Conservation (phyloP, 2,329 filamentous ascomycete species). For the Scorias spongiosa region DNA sequence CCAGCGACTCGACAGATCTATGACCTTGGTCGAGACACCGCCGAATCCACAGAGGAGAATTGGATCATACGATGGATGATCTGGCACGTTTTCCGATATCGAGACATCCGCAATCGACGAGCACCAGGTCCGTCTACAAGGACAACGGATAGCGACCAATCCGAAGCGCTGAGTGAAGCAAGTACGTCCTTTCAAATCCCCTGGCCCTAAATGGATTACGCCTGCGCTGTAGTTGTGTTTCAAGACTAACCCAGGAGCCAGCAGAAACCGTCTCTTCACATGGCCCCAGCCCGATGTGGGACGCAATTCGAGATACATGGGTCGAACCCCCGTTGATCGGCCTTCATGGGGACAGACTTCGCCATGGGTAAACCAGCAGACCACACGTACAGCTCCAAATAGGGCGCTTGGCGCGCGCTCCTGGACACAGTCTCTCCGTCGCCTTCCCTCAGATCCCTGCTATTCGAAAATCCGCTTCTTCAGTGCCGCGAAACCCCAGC, state of each 20-base stretch:
- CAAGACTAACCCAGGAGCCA: neutral
- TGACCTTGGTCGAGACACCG: slow-evolving; percentile 25
- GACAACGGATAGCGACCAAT: too few species aligned
- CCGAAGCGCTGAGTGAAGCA: too few species aligned
- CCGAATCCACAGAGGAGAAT: slow-evolving; percentile 26
- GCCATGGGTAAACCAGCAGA: too few species aligned
- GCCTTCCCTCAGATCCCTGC: too few species aligned
- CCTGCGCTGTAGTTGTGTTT: too few species aligned
- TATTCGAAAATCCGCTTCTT: too few species aligned
- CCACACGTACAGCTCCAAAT: too few species aligned
- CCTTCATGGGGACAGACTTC: neutral
- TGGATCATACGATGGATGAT: slow-evolving; percentile 38
- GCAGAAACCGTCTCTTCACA: neutral
- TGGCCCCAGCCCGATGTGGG: neutral
- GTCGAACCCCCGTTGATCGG: neutral
- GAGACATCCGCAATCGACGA: slow-evolving; percentile 25
- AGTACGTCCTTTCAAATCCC: too few species aligned
- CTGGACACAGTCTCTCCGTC: too few species aligned
- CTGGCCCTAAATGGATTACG: too few species aligned
- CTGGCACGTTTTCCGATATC: slow-evolving; percentile 37
- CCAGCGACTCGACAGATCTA: slow-evolving; percentile 26
- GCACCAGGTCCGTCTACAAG: neutral
- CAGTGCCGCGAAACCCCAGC: too few species aligned
- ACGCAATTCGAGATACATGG: neutral
- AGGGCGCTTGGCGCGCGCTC: too few species aligned